Base-by-base conservation (phyloP, 306 rosid species). In the Potentilla sterilis region DNA sequence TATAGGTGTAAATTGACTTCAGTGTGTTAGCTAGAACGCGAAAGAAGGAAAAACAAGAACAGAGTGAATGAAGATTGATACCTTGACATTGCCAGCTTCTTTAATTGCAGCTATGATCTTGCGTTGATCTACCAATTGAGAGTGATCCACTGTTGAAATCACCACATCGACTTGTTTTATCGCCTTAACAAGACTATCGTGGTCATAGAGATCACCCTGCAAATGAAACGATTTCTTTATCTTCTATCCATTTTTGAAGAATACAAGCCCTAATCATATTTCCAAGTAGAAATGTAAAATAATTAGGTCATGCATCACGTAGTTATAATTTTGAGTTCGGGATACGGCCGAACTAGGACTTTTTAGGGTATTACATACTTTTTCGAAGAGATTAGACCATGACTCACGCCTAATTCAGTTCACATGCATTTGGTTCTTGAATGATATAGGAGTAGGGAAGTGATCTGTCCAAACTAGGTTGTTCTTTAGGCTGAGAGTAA, bases 51-150 rank as follows among this genome's bases (percentile, higher is more conserved):
- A 43, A 7, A 28, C n/a, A n/a, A 28, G 22, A 16, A 21, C 40
- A 6, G 10, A 13, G 19, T 2, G 9, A 37, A 37, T 37, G 16
- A 10, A 3, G 16, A 49, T 12, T 0, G 24, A 21, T 62, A 84
- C 87, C 87, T 84, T 81, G 42, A 84, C 70, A 59, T 81, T 84
- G 19, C 87, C 87, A 19, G 85, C 82, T 69, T 81, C 78, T 74
- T 84, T 84, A 58, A 84, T 84, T 34, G 87, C 87, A 21, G 72
- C 71, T 28, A 84, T 65, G 77, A 84, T 74, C 49, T 74, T 78
- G 47, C 43, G 73, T 73, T 84, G 85, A 77, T 81, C 69, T 2
- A 65, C 72, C 43, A 84, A 42, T 67, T 80, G 78, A 48, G 1
- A 64, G 38, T 73, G 78, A 35, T 82, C 79, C 54, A 81, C 78